phyloP scores from a whole-genome alignment of 768 basidiomycete species.

The Boletus rufocinnamomeus region DNA sequence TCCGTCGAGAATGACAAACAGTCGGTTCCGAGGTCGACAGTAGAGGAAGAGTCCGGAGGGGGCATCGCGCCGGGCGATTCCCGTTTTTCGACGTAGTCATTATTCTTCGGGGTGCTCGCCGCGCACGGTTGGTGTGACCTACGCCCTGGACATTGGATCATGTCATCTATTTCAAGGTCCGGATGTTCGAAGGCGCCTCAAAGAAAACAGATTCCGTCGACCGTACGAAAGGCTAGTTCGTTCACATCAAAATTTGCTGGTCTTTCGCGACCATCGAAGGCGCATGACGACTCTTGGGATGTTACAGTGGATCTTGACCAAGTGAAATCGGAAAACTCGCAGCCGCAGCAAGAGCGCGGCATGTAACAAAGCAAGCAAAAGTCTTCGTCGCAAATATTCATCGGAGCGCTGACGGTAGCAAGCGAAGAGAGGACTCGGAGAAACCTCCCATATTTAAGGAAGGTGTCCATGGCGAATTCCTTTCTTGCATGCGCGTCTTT shows the following conservation, averaged over 20 bases:
- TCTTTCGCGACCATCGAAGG: constrained; percentile 3
- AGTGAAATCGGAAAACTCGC: constrained; percentile 2
- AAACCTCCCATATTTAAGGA: neutral
- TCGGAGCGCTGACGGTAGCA: neutral
- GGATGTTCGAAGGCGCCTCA: neutral
- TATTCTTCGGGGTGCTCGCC: constrained; percentile 12
- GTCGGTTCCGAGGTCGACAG: constrained; percentile 1
- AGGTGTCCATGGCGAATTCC: too few relatives aligned
- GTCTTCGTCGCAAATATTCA: constrained; percentile 7
- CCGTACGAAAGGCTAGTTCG: neutral
- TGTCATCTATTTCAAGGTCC: neutral
- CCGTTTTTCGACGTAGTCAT: neutral
- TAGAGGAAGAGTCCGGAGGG: constrained; percentile 29
- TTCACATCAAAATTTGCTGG: neutral
- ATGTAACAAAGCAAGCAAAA: constrained; percentile 13
- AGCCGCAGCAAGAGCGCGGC: constrained; percentile 1
- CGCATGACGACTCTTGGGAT: neutral
- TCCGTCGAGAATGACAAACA: constrained; percentile 1
- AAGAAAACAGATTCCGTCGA: neutral
- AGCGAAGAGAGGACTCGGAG: neutral
- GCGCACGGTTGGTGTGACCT: constrained; percentile 2
- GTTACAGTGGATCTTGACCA: constrained; percentile 13
- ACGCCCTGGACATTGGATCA: neutral
- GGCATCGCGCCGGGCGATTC: constrained; percentile 2
- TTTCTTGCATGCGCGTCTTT: too few relatives aligned